Evolutionary conservation across 2,329 filamentous ascomycete species (phyloP).

Genomic region (Lojkania enalia): DNA sequence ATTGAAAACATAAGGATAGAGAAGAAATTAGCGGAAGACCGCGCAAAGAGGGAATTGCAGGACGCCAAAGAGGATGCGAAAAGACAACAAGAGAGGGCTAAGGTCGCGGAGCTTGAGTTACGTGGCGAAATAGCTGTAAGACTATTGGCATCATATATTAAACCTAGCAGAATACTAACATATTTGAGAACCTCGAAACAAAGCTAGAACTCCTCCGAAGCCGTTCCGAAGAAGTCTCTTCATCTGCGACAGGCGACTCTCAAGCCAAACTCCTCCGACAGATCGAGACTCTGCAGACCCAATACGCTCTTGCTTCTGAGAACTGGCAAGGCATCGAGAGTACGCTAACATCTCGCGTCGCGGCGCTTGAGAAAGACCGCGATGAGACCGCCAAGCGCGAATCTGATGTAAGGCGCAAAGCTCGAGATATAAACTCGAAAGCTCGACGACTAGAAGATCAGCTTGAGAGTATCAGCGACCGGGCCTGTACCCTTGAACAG

Average conservation of each 20-base stretch:
- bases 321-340: constrained; percentile 98
- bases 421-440: constrained; percentile 76
- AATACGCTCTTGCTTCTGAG: constrained; percentile 90
- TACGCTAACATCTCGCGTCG: constrained; percentile 75
- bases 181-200: constrained; percentile 70
- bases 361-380: constrained; percentile 82
- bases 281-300: constrained; percentile 92
- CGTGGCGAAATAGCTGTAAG: constrained; percentile 70
- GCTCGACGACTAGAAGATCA: constrained; percentile 77
- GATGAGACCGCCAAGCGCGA: constrained; percentile 85
- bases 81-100: constrained; percentile 70
- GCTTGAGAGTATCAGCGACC: constrained; percentile 69
- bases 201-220: constrained; percentile 87
- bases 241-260: constrained; percentile 76
- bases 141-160: neutral
- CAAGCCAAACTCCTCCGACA: constrained; percentile 90
- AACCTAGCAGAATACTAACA: constrained; percentile 25
- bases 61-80: constrained; percentile 74
- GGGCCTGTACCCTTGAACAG: constrained; percentile 65
- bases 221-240: constrained; percentile 85
- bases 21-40: constrained; percentile 73
- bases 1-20: constrained; percentile 71
- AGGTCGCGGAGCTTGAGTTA: constrained; percentile 72
- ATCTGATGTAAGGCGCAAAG: constrained; percentile 84
- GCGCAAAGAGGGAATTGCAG: constrained; percentile 67